Percentiles rank a stretch among this genome's conserved stretches.
These are phyloP conservation scores for Rosa persica DNA, from an alignment of 306 rosid species.

Conservation along the genomic window DNA sequence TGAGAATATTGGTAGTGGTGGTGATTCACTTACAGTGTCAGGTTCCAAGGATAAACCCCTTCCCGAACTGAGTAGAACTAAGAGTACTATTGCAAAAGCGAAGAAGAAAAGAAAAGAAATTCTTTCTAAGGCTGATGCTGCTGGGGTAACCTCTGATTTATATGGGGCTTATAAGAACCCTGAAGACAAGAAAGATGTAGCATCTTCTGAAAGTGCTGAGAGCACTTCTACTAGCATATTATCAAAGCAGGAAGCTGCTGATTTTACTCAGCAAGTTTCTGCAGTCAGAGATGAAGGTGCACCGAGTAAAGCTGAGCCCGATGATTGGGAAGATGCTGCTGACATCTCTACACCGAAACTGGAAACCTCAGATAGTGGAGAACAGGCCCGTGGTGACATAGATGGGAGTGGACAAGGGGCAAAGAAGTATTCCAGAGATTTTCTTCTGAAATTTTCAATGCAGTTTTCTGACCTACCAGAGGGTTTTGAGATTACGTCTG, in stretches of 20 bases:
- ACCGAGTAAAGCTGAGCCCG: slow-evolving; percentile 64
- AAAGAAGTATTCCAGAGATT: slow-evolving; percentile 84
- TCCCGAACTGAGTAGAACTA: slow-evolving; percentile 52
- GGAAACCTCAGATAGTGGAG: slow-evolving; percentile 45
- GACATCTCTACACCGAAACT: slow-evolving; percentile 73
- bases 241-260: slow-evolving; percentile 41
- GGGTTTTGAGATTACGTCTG: slow-evolving; percentile 53
- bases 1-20: slow-evolving; percentile 37
- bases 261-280: slow-evolving; percentile 40
- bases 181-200: slow-evolving; percentile 72
- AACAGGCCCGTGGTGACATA: slow-evolving; percentile 25
- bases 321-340: slow-evolving; percentile 98
- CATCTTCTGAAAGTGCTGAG: slow-evolving; percentile 46
- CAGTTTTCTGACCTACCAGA: slow-evolving; percentile 64
- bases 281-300: slow-evolving; percentile 32
- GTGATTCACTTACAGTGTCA: slow-evolving; percentile 30
- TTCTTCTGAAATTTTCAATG: slow-evolving; percentile 67
- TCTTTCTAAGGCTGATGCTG: slow-evolving; percentile 94
- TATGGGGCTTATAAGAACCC: slow-evolving; percentile 94
- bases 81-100: slow-evolving; percentile 34
- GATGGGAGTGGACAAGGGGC: slow-evolving; percentile 47
- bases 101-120: slow-evolving; percentile 62
- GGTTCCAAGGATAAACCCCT: slow-evolving; percentile 54
- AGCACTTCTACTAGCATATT: slow-evolving; percentile 31
- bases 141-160: slow-evolving; percentile 86